Percentiles rank a stretch among this genome's conserved stretches.
phyloP scores from a whole-genome alignment of 2,329 filamentous ascomycete genomes.

The Berkeleyomyces basicola region DNA sequence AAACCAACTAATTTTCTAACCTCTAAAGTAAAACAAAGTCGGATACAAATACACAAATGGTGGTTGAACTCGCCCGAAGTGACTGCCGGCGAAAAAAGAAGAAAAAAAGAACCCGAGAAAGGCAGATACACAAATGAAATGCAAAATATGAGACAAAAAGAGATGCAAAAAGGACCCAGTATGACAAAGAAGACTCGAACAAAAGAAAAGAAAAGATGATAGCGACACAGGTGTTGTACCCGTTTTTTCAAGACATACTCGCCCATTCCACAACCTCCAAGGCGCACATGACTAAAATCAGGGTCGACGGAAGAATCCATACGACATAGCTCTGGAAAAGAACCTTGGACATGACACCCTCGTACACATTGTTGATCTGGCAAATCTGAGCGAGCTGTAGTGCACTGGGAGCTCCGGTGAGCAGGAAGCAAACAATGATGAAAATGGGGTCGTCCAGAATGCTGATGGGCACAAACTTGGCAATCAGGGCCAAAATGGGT shows the following conservation, averaged over 20 bases:
- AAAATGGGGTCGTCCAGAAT: conserved; percentile 97
- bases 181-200: not conserved
- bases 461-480: conserved; percentile 81
- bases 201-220: not conserved
- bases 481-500: conserved; percentile 67
- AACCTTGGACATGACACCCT: conserved; percentile 82
- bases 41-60: not conserved
- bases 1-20: not conserved
- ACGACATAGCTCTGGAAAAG: conserved; percentile 81
- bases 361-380: conserved; percentile 93
- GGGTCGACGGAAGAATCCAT: conserved; percentile 89
- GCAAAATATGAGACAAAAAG: not conserved
- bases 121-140: not conserved
- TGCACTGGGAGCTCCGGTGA: conserved; percentile 84
- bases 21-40: conserved; percentile 1
- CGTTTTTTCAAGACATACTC: conserved; percentile 14
- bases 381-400: conserved; percentile 95
- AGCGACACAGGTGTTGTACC: not conserved
- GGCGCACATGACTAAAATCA: conserved; percentile 78
- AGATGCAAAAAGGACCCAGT: no score
- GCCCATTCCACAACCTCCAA: conserved; percentile 91
- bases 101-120: not conserved
- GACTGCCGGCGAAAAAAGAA: not conserved
- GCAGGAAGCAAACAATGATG: conserved; percentile 90
- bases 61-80: not conserved